phyloP scores from a whole-genome alignment of 495 filamentous ascomycete genomes.

The Hypoxylon intermedium region DNA sequence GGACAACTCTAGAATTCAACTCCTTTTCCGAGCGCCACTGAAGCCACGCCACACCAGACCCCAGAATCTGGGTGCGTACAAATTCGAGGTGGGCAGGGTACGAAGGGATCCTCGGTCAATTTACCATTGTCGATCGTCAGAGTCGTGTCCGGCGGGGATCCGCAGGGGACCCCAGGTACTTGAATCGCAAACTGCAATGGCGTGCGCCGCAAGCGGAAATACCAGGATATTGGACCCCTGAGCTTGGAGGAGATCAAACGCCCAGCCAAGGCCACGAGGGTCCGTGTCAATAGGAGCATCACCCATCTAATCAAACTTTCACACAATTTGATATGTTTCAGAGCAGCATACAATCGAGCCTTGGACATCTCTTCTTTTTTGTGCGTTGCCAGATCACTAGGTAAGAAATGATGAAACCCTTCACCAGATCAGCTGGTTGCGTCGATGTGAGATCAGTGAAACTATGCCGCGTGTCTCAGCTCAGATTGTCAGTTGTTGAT shows the following conservation, averaged over 20 bases:
- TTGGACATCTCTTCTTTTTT: constrained; percentile 25
- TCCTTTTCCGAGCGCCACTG: neutral
- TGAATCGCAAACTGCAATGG: constrained; percentile 33
- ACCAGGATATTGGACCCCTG: constrained; percentile 26
- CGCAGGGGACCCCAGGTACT: constrained; percentile 22
- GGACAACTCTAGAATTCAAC: neutral
- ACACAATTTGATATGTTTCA: constrained; percentile 35
- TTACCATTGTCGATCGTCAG: constrained; percentile 30
- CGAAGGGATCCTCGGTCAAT: constrained; percentile 33
- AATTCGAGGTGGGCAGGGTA: constrained; percentile 13
- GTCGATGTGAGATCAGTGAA: neutral
- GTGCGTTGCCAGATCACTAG: neutral
- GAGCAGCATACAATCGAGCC: constrained; percentile 18
- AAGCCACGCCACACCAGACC: constrained; percentile 7
- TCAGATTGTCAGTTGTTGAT: no score
- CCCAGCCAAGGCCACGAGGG: constrained; percentile 27
- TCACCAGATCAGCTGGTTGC: constrained; percentile 1
- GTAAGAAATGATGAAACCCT: constrained; percentile 18
- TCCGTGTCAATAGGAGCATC: constrained; percentile 31
- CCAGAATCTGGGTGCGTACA: constrained; percentile 15
- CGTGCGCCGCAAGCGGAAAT: constrained; percentile 37
- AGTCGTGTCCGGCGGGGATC: constrained; percentile 25
- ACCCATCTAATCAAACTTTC: constrained; percentile 36
- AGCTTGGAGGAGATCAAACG: constrained; percentile 38
- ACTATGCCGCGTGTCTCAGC: constrained; percentile 14